A percentile compares a stretch with the other conserved stretches of the same genome.
Evolutionary conservation across 164 flowering plant species (phyloP).

Genomic region (Amborella trichopoda): DNA sequence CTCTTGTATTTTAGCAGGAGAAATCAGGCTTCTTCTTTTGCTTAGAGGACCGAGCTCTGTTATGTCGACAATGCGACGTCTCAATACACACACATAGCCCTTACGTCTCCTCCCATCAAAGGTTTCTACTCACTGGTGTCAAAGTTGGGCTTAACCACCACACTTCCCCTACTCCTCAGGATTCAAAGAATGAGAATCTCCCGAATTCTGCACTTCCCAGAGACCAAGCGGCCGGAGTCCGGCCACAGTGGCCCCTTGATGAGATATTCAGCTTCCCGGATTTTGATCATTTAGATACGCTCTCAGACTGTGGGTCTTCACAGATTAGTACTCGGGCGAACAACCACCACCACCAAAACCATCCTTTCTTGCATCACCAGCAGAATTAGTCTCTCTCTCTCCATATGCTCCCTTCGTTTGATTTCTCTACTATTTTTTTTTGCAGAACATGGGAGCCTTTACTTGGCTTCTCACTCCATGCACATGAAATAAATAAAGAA

Average conservation of each 20-base stretch:
- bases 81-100: constrained; percentile 69
- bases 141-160: constrained; percentile 66
- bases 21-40: constrained; percentile 96
- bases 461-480: no score
- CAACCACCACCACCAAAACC: no score
- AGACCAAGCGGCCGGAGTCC: constrained; percentile 17
- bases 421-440: no score
- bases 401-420: no score
- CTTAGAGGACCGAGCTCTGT: constrained; percentile 83
- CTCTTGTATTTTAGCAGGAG: no score
- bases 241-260: constrained; percentile 63
- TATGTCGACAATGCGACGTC: constrained; percentile 84
- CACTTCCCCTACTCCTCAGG: constrained; percentile 20
- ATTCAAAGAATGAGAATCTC: constrained; percentile 10
- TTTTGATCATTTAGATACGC: constrained; percentile 30
- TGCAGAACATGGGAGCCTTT: no score
- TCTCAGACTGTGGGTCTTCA: constrained; percentile 52
- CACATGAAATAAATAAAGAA: no score
- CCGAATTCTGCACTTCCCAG: not conserved
- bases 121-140: constrained; percentile 91
- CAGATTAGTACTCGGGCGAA: constrained; percentile 66
- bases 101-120: constrained; percentile 57
- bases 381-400: no score
- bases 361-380: no score
- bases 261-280: constrained; percentile 55